Percentiles rank a stretch among this genome's conserved stretches.
phyloP scores from a whole-genome alignment of 345 rosid genomes.

The Corymbia maculata region DNA sequence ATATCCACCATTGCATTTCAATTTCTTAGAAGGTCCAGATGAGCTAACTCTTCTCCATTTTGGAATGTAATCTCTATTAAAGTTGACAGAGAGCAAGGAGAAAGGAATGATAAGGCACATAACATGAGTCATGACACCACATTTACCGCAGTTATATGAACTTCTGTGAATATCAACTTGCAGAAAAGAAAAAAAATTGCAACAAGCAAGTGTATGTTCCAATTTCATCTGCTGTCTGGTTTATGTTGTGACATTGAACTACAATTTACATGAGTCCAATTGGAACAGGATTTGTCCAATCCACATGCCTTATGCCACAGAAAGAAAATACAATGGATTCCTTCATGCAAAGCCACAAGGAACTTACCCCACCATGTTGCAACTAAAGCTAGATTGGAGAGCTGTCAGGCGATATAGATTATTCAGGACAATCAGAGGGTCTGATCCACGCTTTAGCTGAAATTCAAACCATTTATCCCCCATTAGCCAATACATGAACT shows the following conservation, averaged over 20 bases:
- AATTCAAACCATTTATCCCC: not conserved
- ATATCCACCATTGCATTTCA: not conserved
- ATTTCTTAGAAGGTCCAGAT: not conserved
- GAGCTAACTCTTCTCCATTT: not conserved
- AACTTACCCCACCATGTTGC: conserved; percentile 96
- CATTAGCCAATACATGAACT: not conserved
- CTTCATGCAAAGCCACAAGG: not conserved
- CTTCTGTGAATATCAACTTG: not conserved
- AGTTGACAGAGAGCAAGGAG: not conserved
- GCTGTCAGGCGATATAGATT: conserved; percentile 85
- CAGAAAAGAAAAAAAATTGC: not conserved
- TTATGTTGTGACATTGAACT: not conserved
- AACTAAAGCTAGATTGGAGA: conserved; percentile 91
- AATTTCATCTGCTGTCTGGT: not conserved
- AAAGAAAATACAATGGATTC: not conserved
- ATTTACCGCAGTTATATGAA: not conserved
- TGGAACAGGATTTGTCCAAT: not conserved
- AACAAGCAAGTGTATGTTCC: not conserved
- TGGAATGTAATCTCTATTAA: not conserved
- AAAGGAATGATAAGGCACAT: not conserved
- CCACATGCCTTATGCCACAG: not conserved
- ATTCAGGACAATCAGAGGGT: conserved; percentile 70
- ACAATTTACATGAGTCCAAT: not conserved
- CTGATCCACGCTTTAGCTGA: conserved; percentile 88
- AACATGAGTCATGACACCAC: not conserved